phyloP scores from a whole-genome alignment of 2,329 filamentous ascomycete species.

The Ampelomyces quisqualis region DNA sequence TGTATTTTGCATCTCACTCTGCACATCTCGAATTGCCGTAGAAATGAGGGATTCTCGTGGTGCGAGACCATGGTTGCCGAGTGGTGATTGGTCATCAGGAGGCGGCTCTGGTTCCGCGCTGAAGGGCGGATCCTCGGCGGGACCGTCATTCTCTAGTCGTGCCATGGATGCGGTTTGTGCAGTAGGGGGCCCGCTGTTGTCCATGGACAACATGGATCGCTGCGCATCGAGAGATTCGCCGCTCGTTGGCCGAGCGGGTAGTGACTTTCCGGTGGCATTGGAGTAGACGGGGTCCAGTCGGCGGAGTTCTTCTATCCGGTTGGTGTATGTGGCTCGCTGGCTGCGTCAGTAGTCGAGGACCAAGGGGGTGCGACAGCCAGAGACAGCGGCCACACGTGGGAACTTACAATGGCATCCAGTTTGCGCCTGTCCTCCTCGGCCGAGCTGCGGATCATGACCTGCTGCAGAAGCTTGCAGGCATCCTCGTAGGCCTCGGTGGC shows the following conservation, averaged over 20 bases:
- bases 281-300: conserved; percentile 62
- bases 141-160: conserved; percentile 52
- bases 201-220: conserved; percentile 40
- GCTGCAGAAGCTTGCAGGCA: conserved; percentile 81
- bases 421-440: conserved; percentile 87
- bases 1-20: conserved; percentile 34
- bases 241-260: conserved; percentile 71
- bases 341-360: conserved; percentile 14
- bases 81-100: conserved; percentile 31
- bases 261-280: conserved; percentile 64
- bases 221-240: conserved; percentile 53
- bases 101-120: conserved; percentile 22
- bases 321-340: conserved; percentile 85
- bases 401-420: conserved; percentile 85
- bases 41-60: conserved; percentile 45
- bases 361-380: no score
- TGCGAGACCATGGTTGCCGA: conserved; percentile 32
- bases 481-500: conserved; percentile 89
- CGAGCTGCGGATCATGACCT: conserved; percentile 81
- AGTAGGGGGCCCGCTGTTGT: conserved; percentile 43
- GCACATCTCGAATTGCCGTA: conserved; percentile 46
- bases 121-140: conserved; percentile 23
- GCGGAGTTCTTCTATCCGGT: conserved; percentile 82
- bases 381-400: background rate
- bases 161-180: conserved; percentile 57